Percentiles rank a stretch among this genome's conserved stretches.
phyloP scores from a whole-genome alignment of 805 yeast species.

The Saccharomycopsis sp. region DNA sequence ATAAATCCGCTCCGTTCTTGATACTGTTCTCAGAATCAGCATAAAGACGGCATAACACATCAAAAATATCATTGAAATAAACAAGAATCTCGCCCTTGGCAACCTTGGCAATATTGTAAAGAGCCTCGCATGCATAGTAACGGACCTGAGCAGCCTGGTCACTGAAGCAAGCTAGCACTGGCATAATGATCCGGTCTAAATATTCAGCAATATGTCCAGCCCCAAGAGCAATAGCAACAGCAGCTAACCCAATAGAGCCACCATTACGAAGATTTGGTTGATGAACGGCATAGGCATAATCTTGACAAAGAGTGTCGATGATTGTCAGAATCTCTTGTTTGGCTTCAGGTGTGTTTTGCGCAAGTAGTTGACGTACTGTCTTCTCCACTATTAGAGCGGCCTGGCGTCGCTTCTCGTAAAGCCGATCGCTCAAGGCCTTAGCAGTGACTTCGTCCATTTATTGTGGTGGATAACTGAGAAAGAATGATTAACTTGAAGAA shows the following conservation, averaged over 20 bases:
- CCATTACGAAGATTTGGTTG: slow-evolving; percentile 90
- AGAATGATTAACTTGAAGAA: no score
- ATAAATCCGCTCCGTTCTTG: slow-evolving; percentile 89
- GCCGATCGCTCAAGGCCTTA: slow-evolving; percentile 64
- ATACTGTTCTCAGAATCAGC: slow-evolving; percentile 90
- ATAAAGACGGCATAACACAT: slow-evolving; percentile 80
- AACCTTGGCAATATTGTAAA: slow-evolving; percentile 92
- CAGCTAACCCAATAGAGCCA: slow-evolving; percentile 91
- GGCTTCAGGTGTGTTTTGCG: slow-evolving; percentile 51
- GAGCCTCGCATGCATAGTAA: slow-evolving; percentile 92
- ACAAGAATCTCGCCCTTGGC: slow-evolving; percentile 90
- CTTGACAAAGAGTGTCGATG: slow-evolving; percentile 69
- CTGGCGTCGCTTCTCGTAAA: slow-evolving; percentile 70
- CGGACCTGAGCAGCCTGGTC: slow-evolving; percentile 97
- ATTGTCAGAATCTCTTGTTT: slow-evolving; percentile 46
- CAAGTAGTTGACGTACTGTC: slow-evolving; percentile 61
- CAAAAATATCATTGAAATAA: slow-evolving; percentile 92
- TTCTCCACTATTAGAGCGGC: slow-evolving; percentile 78
- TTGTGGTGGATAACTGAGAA: no score
- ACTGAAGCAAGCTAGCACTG: slow-evolving; percentile 91
- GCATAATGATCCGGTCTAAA: slow-evolving; percentile 80
- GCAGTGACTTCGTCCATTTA: slow-evolving; percentile 55
- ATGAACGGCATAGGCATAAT: slow-evolving; percentile 76
- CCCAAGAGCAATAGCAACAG: slow-evolving; percentile 91
- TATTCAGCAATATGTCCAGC: slow-evolving; percentile 74